phyloP scores from a whole-genome alignment of 2,329 filamentous ascomycete species.

The Orbilia blumenaviensis region DNA sequence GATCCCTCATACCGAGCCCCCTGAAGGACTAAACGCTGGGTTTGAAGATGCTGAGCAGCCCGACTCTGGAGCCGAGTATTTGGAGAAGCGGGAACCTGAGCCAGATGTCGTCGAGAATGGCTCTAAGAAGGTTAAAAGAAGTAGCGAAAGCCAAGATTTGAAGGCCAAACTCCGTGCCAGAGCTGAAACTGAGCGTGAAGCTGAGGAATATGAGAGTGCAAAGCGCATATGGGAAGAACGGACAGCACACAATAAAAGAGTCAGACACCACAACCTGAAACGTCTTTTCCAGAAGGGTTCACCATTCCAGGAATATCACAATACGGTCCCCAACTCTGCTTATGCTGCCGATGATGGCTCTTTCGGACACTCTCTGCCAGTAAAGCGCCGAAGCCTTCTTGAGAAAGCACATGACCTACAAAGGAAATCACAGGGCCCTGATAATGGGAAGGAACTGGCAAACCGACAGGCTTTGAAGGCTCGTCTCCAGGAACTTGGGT shows the following conservation, averaged over 20 bases:
- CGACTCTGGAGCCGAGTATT: neutral
- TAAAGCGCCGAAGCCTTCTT: neutral
- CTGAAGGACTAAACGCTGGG: neutral
- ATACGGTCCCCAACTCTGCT: slow-evolving; percentile 18
- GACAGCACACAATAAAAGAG: slow-evolving; percentile 1
- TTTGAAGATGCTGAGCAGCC: neutral
- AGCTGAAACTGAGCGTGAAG: neutral
- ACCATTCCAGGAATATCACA: slow-evolving; percentile 26
- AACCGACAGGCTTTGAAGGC: neutral
- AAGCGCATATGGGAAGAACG: neutral
- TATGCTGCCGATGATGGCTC: slow-evolving; percentile 48
- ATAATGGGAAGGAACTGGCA: neutral
- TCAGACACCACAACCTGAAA: slow-evolving; percentile 27
- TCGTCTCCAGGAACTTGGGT: slow-evolving; percentile 36
- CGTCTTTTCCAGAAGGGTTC: slow-evolving; percentile 19
- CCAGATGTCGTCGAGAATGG: neutral
- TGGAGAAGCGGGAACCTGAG: neutral
- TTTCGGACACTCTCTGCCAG: slow-evolving; percentile 28
- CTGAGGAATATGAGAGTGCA: neutral
- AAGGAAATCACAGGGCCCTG: neutral
- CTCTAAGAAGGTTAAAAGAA: neutral
- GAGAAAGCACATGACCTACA: neutral
- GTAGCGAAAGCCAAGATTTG: slow-evolving; percentile 1
- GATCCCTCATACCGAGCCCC: neutral
- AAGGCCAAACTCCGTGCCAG: slow-evolving; percentile 11